Evolutionary conservation across 2,329 filamentous ascomycete genomes (phyloP).

Genomic region (Xylariaceae sp.): DNA sequence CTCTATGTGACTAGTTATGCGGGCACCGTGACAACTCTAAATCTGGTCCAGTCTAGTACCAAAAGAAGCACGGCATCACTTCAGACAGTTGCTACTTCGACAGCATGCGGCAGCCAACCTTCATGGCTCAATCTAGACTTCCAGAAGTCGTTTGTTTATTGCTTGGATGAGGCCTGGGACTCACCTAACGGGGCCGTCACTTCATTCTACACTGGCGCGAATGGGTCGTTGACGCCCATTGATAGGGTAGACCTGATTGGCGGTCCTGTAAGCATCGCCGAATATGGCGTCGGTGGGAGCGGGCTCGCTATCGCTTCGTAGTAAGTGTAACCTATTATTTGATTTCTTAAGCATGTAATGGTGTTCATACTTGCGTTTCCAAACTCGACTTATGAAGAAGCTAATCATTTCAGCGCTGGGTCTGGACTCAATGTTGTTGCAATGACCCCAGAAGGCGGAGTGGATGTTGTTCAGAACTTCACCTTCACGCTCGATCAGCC

Average conservation of each 20-base stretch:
- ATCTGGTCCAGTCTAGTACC: constrained; percentile 32
- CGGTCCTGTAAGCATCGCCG: constrained; percentile 28
- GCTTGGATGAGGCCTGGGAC: constrained; percentile 52
- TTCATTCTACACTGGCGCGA: constrained; percentile 34
- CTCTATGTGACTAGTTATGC: constrained; percentile 49
- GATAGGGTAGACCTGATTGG: constrained; percentile 22
- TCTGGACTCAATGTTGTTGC: constrained; percentile 40
- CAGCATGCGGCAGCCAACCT: constrained; percentile 50
- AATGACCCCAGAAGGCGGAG: constrained; percentile 27
- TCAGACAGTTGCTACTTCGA: constrained; percentile 38
- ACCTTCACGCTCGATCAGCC: constrained; percentile 38
- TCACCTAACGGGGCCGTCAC: constrained; percentile 21
- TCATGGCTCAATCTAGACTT: constrained; percentile 59
- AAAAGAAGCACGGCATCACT: constrained; percentile 33
- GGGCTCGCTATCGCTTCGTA: constrained; percentile 30
- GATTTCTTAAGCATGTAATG: constrained; percentile 6
- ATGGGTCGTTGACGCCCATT: constrained; percentile 46
- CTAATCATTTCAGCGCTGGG: constrained; percentile 36
- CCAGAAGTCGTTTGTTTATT: constrained; percentile 50
- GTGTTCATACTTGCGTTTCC: background rate
- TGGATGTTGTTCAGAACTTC: constrained; percentile 36
- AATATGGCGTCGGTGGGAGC: constrained; percentile 26
- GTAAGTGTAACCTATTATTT: constrained; percentile 23
- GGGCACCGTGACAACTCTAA: constrained; percentile 46
- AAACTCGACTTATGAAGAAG: constrained; percentile 3